These are phyloP conservation scores for Cryptosporidium ubiquitum DNA, from an alignment of 169 alveolate species.

Conservation along the genomic window DNA sequence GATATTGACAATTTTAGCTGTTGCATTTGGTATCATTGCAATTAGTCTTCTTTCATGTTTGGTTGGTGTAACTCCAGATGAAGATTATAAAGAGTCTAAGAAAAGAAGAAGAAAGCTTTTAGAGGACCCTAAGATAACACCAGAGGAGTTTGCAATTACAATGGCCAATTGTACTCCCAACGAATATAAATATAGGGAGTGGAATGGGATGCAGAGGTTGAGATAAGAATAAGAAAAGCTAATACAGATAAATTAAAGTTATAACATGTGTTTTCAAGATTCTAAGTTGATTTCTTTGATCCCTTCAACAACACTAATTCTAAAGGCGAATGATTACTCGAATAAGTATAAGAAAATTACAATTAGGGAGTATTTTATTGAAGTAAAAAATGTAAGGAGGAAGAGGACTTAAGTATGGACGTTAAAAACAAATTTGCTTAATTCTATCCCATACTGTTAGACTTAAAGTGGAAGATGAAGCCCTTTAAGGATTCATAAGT, in stretches of 20 bases:
- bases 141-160: constrained; percentile 54
- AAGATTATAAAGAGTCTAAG: constrained; percentile 35
- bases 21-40: constrained; percentile 33
- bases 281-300: not conserved
- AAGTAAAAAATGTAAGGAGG: not conserved
- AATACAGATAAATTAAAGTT: not conserved
- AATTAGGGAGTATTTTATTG: not conserved
- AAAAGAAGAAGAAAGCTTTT: constrained; percentile 56
- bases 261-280: not conserved
- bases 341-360: not conserved
- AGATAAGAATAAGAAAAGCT: not conserved
- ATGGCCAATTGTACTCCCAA: constrained; percentile 57
- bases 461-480: too few relatives aligned
- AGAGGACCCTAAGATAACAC: constrained; percentile 61
- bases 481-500: constrained; percentile 1
- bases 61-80: constrained; percentile 64
- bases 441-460: too few relatives aligned
- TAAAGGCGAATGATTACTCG: not conserved
- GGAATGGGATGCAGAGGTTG: not conserved
- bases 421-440: not conserved
- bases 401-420: too few relatives aligned
- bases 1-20: constrained; percentile 49
- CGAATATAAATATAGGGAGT: constrained; percentile 17
- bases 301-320: not conserved
- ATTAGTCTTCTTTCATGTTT: constrained; percentile 54